These are phyloP conservation scores for Pseudonectria buxi DNA, from an alignment of 2,329 filamentous ascomycete species.

Conservation along the genomic window DNA sequence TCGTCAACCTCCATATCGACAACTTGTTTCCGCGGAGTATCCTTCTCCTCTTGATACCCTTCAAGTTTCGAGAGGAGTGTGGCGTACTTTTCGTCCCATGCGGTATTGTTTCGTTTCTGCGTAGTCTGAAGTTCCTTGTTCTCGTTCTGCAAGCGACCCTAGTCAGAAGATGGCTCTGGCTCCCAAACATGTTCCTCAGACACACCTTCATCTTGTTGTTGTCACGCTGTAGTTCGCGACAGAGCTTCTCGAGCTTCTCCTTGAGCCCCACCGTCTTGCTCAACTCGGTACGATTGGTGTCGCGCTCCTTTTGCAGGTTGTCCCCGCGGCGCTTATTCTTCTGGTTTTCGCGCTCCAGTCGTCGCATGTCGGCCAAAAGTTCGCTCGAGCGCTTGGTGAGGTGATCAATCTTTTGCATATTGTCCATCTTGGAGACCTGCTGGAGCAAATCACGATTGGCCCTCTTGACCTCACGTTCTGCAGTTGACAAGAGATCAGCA, in stretches of 20 bases:
- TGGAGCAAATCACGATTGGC: constrained; percentile 86
- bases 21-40: constrained; percentile 71
- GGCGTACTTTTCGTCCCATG: constrained; percentile 80
- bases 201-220: constrained; percentile 96
- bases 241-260: constrained; percentile 95
- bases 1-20: constrained; percentile 86
- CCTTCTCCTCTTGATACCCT: constrained; percentile 80
- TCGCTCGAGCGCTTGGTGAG: constrained; percentile 89
- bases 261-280: constrained; percentile 87
- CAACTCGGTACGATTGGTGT: constrained; percentile 78
- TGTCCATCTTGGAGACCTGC: constrained; percentile 84
- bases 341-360: constrained; percentile 84
- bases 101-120: constrained; percentile 73
- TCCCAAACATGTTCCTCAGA: constrained; percentile 4
- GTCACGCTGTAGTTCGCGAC: constrained; percentile 87
- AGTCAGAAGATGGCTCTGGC: constrained; percentile 16
- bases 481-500: constrained; percentile 23
- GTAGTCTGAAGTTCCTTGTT: constrained; percentile 86
- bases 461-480: constrained; percentile 90
- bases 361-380: constrained; percentile 89
- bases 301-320: constrained; percentile 92
- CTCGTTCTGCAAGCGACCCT: constrained; percentile 57
- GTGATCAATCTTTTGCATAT: constrained; percentile 84
- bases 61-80: constrained; percentile 77
- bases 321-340: constrained; percentile 96